Percentiles rank a stretch among this genome's conserved stretches.
Conservation (phyloP, 2,329 filamentous ascomycete genomes). For the Phialophora macrospora region DNA sequence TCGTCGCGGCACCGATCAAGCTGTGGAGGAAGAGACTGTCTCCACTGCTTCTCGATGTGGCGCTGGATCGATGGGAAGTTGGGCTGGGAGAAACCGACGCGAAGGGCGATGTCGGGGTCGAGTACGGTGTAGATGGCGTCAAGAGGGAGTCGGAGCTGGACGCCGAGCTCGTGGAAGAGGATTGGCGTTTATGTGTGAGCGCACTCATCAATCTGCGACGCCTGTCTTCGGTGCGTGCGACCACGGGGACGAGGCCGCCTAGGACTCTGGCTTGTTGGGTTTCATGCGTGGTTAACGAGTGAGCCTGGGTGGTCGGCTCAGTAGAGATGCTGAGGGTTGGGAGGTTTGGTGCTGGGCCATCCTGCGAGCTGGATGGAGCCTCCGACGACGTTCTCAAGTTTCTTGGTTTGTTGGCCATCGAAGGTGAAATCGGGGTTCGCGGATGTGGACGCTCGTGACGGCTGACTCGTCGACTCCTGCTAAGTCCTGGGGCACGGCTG, state of each 20-base stretch:
- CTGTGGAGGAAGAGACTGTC: constrained; percentile 16
- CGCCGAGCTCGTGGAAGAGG: background rate
- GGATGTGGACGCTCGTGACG: constrained; percentile 4
- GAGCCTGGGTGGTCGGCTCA: background rate
- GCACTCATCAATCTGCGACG: background rate
- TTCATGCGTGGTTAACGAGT: background rate
- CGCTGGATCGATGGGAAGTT: constrained; percentile 1
- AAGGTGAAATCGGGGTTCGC: background rate
- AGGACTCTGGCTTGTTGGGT: constrained; percentile 7
- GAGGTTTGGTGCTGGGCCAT: background rate
- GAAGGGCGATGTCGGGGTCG: background rate
- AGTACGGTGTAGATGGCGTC: background rate
- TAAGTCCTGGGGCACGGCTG: background rate
- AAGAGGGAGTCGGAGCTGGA: constrained; percentile 8
- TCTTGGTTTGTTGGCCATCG: background rate
- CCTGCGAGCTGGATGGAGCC: background rate
- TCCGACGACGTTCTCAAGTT: background rate
- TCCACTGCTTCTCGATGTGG: background rate
- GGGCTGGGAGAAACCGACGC: background rate
- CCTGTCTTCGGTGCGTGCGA: background rate
- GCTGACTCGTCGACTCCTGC: background rate
- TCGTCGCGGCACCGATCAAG: constrained; percentile 9
- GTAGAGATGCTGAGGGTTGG: background rate
- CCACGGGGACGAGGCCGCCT: constrained; percentile 7
- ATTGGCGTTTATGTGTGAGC: background rate